Conservation (phyloP, 306 rosid genomes). For the Cajanus cajan region DNA sequence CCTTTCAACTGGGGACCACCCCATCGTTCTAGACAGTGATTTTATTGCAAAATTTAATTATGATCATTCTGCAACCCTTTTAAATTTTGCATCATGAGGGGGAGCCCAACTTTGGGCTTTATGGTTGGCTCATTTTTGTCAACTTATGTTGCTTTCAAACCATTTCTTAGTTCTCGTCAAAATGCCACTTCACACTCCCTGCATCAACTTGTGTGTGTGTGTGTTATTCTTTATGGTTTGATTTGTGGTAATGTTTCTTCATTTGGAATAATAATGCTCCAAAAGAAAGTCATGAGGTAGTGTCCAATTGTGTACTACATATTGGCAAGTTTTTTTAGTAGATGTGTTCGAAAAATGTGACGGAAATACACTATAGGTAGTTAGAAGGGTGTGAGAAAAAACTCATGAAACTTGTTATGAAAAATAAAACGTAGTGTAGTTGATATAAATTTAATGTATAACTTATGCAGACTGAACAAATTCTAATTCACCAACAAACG, state of each 20-base stretch:
- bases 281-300: not conserved
- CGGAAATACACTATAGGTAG: not conserved
- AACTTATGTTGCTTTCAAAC: conserved; percentile 36
- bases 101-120: conserved; percentile 7
- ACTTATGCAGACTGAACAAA: not conserved
- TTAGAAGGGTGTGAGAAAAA: not conserved
- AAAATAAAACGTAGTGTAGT: not conserved
- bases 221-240: not conserved
- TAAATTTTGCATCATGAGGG: conserved; percentile 33
- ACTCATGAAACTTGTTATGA: not conserved
- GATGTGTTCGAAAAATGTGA: not conserved
- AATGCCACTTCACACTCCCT: not conserved
- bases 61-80: conserved; percentile 19
- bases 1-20: conserved; percentile 36
- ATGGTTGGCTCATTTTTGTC: conserved; percentile 39
- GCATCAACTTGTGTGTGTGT: not conserved
- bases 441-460: not conserved
- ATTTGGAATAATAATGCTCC: not conserved
- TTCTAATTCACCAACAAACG: no score
- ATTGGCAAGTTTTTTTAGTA: not conserved
- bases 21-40: conserved; percentile 19
- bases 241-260: conserved; percentile 10
- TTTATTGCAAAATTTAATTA: conserved; percentile 32
- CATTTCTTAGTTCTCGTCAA: conserved; percentile 16
- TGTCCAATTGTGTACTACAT: not conserved